Evolutionary conservation across 2,329 filamentous ascomycete species (phyloP).

Genomic region (Grosmannia serpens): DNA sequence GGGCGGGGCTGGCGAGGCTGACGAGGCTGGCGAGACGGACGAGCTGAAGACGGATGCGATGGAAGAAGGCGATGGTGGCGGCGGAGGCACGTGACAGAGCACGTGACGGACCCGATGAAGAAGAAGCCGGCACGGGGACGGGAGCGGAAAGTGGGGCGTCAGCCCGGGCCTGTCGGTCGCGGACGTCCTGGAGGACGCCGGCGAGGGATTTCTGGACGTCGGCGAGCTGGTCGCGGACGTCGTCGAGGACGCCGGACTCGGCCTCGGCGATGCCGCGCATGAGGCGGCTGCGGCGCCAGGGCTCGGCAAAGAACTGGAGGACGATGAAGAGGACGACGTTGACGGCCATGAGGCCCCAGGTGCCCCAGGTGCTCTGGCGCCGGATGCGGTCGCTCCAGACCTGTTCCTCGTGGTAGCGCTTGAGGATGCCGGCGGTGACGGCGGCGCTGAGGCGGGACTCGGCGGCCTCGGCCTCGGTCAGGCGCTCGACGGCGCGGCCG

Average conservation of each 20-base stretch:
- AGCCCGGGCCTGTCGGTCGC: slow-evolving; percentile 1
- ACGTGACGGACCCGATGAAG: background rate
- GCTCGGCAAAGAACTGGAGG: slow-evolving; percentile 82
- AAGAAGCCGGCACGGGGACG: background rate
- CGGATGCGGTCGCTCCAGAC: slow-evolving; percentile 98
- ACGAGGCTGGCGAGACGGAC: background rate
- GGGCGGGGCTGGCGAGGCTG: background rate
- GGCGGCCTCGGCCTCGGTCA: slow-evolving; percentile 65
- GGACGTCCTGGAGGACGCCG: slow-evolving; percentile 5
- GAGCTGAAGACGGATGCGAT: background rate
- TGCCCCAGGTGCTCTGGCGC: slow-evolving; percentile 94
- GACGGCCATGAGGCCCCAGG: slow-evolving; percentile 94
- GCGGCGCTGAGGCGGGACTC: slow-evolving; percentile 66
- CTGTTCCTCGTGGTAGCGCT: slow-evolving; percentile 95
- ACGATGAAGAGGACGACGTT: slow-evolving; percentile 84
- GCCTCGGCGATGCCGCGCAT: slow-evolving; percentile 75
- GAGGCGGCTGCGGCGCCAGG: slow-evolving; percentile 73
- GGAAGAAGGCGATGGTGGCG: background rate
- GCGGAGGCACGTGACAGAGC: background rate
- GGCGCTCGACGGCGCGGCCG: slow-evolving; percentile 53
- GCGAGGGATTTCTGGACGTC: slow-evolving; percentile 20
- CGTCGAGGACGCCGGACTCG: slow-evolving; percentile 47
- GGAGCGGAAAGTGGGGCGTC: background rate
- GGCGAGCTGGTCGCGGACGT: slow-evolving; percentile 32
- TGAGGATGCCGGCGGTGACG: slow-evolving; percentile 72